Evolutionary conservation across 305 asterid species (phyloP), one percentile per base, ranked within the genome.

Genomic region (Fraxinus sp.): DNA sequence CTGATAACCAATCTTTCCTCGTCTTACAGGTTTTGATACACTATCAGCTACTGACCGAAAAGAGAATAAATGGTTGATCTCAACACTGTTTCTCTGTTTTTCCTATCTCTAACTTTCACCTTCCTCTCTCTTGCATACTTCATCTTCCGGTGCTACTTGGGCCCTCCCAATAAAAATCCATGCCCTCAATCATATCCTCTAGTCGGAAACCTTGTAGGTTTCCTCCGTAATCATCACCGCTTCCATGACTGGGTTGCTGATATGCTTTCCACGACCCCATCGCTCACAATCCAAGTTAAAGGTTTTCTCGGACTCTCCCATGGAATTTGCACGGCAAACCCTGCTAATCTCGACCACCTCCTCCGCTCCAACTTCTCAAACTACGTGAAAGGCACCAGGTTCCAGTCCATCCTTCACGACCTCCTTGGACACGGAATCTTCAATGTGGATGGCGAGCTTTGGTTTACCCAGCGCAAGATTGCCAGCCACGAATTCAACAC

Each of bases 401-500:
- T 87, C 79, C 75, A 85, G 3, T 81, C 87, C 18, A 75, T 83
- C 55, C 83, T 88, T 32, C 70, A 68, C 0, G 90, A 90, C 55
- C 80, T 90, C 77, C 88, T 90, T 0, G 92, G 92, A 20, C 41
- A 85, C 22, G 92, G 92, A 1, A 90, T 88, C 73, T 90, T 90
- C 81, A 90, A 86, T 20, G 91, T 87, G 1, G 92, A 90, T 49
- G 92, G 91, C 0, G 85, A 88, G 4, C 30, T 84, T 13, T 90
- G 92, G 92, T 33, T 13, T 13, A 30, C 52, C 8, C 92, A 90
- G 78, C 85, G 91, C 16, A 90, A 88, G 77, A 83, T 90, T 0
- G 82, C 91, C 36, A 90, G 91, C 83, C 89, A 90, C 49, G 91
- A 87, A 0, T 90, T 90, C 80, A 87, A 77, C 81, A 87, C 92